phyloP scores from a whole-genome alignment of 106 monocot species.

The Narthecium ossifragum region DNA sequence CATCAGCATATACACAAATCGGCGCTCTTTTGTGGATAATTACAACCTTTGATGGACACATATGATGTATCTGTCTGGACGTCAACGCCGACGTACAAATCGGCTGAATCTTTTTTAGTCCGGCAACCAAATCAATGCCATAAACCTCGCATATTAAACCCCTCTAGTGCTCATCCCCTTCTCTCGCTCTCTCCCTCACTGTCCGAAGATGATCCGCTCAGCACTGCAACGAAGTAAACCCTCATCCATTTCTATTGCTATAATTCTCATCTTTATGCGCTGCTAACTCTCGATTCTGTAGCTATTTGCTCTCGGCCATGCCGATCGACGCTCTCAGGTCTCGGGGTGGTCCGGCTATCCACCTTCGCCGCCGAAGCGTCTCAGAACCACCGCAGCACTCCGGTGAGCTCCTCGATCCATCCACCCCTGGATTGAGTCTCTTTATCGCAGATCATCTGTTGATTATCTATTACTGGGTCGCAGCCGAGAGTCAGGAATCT shows the following conservation, averaged over 20 bases:
- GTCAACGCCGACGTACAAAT: too few species aligned
- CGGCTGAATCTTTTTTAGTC: too few species aligned
- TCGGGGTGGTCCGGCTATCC: constrained; percentile 29
- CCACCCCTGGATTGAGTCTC: not conserved
- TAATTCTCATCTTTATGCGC: not conserved
- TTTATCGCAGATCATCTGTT: not conserved
- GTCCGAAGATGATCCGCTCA: constrained; percentile 13
- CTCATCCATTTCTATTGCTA: not conserved
- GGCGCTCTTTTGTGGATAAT: too few species aligned
- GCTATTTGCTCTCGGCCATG: constrained; percentile 10
- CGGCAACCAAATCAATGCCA: too few species aligned
- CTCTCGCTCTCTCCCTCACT: too few species aligned
- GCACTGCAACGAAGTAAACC: constrained; percentile 12
- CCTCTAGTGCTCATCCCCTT: not conserved
- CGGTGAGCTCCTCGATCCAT: constrained; percentile 13
- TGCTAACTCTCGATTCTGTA: constrained; percentile 6
- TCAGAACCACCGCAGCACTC: constrained; percentile 13
- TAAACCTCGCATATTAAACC: too few species aligned
- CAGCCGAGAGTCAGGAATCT: constrained; percentile 72
- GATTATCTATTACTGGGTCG: not conserved
- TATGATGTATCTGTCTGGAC: too few species aligned
- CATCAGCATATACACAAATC: too few species aligned
- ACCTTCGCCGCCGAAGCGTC: constrained; percentile 38
- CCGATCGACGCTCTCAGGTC: constrained; percentile 9
- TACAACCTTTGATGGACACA: too few species aligned